Base-by-base conservation (phyloP, 2,329 filamentous ascomycete species). In the Xylaria arbuscula region DNA sequence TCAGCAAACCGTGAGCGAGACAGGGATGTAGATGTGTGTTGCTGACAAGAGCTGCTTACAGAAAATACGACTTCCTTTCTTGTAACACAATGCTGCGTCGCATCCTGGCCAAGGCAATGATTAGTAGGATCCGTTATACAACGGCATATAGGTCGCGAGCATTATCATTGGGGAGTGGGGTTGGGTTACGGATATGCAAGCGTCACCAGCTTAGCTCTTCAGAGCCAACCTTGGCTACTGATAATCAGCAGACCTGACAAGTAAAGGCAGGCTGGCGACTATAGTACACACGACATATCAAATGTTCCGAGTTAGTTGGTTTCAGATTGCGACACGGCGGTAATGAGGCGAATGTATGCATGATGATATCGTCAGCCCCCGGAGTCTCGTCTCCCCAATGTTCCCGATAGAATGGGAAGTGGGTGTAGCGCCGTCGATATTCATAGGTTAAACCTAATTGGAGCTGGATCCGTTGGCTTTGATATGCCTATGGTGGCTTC, bases 331-430 rank as follows among this genome's bases (percentile, higher is more conserved):
- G 19, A 40, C 36, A 56, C 13, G 15, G 55, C 22, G 22, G 24
- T 28, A 45, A 47, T n/a, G 17, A 45, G 55, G 36, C 48, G 40
- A 51, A 51, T 34, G 32, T n/a, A 50, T 55, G 40, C 28, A 65
- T 48, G 28, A 17, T 36, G 40, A 10, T 17, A 24, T 54, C 13
- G 13, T 19, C 34, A 40, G 19, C 42, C 11, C 36, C n/a, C n/a
- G 19, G n/a, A 48, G 32, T 32, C 38, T 19, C 40, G 38, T 34
- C 5, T 8, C 34, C 22, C 32, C 45, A n/a, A 56, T 53, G 40
- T 45, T 61, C 45, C 53, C 51, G 34, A 45, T 42, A 57, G 40
- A 28, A 22, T 17, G 50, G 45, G 11, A 34, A 47, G 47, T 9
- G 19, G 32, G 62, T 51, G 59, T 48, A 45, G 55, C 24, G 36